Conservation (phyloP, 1,284 basidiomycete species). For the Rhodotorula sp. region DNA sequence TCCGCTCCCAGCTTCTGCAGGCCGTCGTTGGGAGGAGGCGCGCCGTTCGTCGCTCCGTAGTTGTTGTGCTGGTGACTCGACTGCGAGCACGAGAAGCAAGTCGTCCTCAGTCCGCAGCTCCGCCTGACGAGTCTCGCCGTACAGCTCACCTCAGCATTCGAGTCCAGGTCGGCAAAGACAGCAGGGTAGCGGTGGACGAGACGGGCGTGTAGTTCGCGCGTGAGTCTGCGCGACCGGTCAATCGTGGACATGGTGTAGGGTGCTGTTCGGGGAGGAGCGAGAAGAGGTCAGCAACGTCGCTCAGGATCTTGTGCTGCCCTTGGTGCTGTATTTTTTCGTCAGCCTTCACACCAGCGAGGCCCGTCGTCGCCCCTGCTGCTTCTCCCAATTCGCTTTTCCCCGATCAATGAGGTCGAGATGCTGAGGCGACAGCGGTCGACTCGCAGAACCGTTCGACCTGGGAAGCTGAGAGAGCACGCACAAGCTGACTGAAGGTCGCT, state of each 20-base stretch:
- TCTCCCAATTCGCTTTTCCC: too few species aligned
- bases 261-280: neutral
- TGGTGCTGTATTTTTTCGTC: too few species aligned
- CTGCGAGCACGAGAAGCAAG: neutral
- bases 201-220: constrained; percentile 19
- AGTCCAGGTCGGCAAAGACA: constrained; percentile 20
- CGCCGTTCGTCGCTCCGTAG: constrained; percentile 29
- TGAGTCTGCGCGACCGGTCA: constrained; percentile 15
- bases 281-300: neutral
- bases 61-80: neutral
- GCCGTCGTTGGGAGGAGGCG: constrained; percentile 12
- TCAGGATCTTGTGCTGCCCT: too few species aligned
- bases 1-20: constrained; percentile 32
- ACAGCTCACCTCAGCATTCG: too few species aligned
- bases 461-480: neutral
- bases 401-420: neutral
- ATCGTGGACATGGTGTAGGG: neutral
- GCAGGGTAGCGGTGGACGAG: constrained; percentile 29
- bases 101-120: neutral
- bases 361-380: too few species aligned
- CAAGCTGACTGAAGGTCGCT: neutral
- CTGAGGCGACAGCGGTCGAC: neutral
- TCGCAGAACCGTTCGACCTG: too few species aligned
- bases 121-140: too few species aligned
- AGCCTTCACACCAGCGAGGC: too few species aligned